Percentiles rank a stretch among this genome's conserved stretches.
These are phyloP conservation scores for Yarrowia sp. DNA, from an alignment of 805 yeast species.

Conservation along the genomic window DNA sequence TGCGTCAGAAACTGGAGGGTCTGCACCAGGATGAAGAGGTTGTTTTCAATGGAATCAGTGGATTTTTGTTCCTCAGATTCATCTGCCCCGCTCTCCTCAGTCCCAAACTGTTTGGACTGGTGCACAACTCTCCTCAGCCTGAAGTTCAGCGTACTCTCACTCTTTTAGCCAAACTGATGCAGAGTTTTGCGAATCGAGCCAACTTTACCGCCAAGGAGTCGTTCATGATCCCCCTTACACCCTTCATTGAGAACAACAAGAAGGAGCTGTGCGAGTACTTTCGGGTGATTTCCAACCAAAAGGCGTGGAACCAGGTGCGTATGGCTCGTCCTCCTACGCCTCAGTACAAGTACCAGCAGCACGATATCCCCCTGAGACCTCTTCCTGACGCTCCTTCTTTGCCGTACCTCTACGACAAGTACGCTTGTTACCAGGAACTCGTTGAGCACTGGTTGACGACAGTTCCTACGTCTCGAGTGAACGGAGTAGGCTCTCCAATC, in stretches of 20 bases:
- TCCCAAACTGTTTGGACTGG: conserved; percentile 82
- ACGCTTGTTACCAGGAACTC: conserved; percentile 26
- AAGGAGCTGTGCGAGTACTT: conserved; percentile 8
- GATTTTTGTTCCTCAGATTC: conserved; percentile 82
- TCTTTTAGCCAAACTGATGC: conserved; percentile 70
- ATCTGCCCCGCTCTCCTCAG: conserved; percentile 91
- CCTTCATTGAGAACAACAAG: conserved; percentile 24
- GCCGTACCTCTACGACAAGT: conserved; percentile 26
- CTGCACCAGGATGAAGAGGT: conserved; percentile 36
- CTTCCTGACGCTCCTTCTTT: conserved; percentile 10
- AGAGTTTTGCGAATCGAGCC: conserved; percentile 59
- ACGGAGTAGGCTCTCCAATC: conserved; percentile 31
- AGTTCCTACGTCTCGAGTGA: conserved; percentile 14
- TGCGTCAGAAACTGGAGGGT: conserved; percentile 64
- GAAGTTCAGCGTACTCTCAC: conserved; percentile 79
- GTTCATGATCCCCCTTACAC: conserved; percentile 41
- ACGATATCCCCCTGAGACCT: conserved; percentile 1
- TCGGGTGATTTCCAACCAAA: conserved; percentile 23
- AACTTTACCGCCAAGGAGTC: conserved; percentile 40
- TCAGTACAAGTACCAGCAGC: conserved; percentile 25
- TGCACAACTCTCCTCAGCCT: conserved; percentile 73
- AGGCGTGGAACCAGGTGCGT: conserved; percentile 9
- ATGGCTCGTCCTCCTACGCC: background rate
- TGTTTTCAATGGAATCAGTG: conserved; percentile 76
- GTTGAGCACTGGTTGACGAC: conserved; percentile 33